These are phyloP conservation scores for Neobulgaria alba DNA, from an alignment of 2,329 filamentous ascomycete species.

Conservation along the genomic window DNA sequence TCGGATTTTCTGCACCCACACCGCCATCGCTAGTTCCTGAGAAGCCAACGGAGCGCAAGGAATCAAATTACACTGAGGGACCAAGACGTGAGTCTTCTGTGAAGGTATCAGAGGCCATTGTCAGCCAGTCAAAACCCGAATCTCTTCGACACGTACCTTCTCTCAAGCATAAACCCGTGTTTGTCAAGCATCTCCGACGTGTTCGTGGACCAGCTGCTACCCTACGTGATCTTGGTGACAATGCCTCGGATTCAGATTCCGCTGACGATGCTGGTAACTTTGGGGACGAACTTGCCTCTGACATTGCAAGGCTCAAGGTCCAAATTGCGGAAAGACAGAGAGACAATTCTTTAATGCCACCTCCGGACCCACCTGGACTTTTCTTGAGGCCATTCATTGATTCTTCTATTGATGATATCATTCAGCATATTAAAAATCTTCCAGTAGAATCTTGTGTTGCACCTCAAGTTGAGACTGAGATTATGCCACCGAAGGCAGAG, in stretches of 20 bases:
- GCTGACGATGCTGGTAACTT: slow-evolving; percentile 27
- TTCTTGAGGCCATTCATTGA: slow-evolving; percentile 17
- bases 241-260: slow-evolving; percentile 24
- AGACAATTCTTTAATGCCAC: slow-evolving; percentile 17
- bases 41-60: no score
- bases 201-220: slow-evolving; percentile 3
- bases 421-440: slow-evolving; percentile 2
- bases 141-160: not conserved
- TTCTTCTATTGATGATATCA: slow-evolving; percentile 10
- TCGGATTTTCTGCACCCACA: no score
- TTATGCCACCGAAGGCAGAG: no score
- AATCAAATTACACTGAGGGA: no score
- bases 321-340: slow-evolving; percentile 14
- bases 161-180: slow-evolving; percentile 12
- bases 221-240: slow-evolving; percentile 12
- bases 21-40: no score
- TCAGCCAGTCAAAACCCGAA: not conserved
- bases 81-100: not conserved
- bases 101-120: not conserved
- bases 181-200: slow-evolving; percentile 15
- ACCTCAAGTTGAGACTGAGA: slow-evolving; percentile 8
- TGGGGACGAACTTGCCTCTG: slow-evolving; percentile 27
- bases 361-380: slow-evolving; percentile 3
- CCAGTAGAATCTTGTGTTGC: slow-evolving; percentile 10
- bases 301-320: slow-evolving; percentile 22